Evolutionary conservation across 371 early-diverging fungal species (phyloP), one percentile per base, ranked within the genome.

Genomic region (Mortierella sp.): DNA sequence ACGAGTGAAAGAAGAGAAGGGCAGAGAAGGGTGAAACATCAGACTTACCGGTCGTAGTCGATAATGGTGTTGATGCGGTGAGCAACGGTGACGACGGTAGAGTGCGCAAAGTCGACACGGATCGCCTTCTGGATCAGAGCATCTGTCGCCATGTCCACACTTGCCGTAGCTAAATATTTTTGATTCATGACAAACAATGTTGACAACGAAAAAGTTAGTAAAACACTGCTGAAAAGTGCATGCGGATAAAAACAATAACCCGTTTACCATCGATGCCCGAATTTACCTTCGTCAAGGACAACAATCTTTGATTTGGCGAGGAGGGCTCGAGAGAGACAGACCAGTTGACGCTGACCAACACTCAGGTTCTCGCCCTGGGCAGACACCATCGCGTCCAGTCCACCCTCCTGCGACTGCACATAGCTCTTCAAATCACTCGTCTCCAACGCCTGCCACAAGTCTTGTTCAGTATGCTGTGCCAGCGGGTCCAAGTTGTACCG

Each of bases 71-170:
- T 83, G 65, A 83, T 71, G 50, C 97, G 91, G 80, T 97, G 98
- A 10, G 98, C 98, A 88, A 99, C 97, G 2, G 97, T 96, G 55
- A 99, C 74, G 2, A 98, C 93, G 0, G 99, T 98, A 69, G 95
- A 95, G 66, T 96, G 81, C 22, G 89, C 87, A 71, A 98, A 97
- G 85, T 95, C 94, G n/a, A 85, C 74, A 24, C 98, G 95, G 69
- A 99, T 97, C 2, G 97, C 96, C 71, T 76, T 83, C 39, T 83
- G 84, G 52, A 83, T 83, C 40, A 83, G 45, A 5, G 84, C 73
- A 64, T 83, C 84, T 0, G 84, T 83, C n/a, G 79, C 84, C 76
- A 83, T 71, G 39, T 83, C 84, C 39, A 83, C 84, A 66, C 84
- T 83, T 34, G 84, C 84, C 39, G 84, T 83, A 3, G 84, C 84